Conservation (phyloP, 352 stramenopile species). For the Globisporangium mamillatum region DNA sequence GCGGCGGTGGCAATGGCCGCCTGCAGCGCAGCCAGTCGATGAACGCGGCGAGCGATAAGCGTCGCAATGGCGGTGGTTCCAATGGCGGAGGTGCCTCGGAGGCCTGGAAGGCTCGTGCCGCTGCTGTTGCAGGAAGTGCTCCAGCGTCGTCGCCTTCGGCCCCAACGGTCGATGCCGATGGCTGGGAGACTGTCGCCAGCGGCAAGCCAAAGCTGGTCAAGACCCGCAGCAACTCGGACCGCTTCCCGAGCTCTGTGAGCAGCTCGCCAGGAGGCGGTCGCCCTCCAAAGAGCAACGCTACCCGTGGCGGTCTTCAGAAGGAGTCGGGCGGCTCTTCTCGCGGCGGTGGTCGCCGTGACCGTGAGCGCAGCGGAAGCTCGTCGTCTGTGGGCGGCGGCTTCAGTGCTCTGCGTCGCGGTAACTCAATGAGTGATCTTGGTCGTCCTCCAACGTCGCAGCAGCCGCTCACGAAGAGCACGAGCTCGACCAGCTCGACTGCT, state of each 20-base stretch:
- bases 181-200: conserved; percentile 69
- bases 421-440: conserved; percentile 23
- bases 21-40: conserved; percentile 68
- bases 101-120: conserved; percentile 60
- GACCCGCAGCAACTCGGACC: conserved; percentile 59
- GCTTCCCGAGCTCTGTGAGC: conserved; percentile 24
- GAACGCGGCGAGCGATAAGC: conserved; percentile 43
- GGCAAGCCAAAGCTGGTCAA: conserved; percentile 61
- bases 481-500: conserved; percentile 4
- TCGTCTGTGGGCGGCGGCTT: conserved; percentile 27
- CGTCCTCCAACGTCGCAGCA: conserved; percentile 40
- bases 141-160: conserved; percentile 14
- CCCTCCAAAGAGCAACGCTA: conserved; percentile 31
- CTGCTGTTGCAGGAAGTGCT: not conserved
- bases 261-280: conserved; percentile 24
- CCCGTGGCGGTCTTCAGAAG: conserved; percentile 22
- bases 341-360: conserved; percentile 35
- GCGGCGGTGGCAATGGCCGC: conserved; percentile 28
- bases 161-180: conserved; percentile 46
- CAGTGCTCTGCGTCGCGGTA: conserved; percentile 11
- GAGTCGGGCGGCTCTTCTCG: conserved; percentile 21
- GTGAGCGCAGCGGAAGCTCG: conserved; percentile 51
- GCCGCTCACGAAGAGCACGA: conserved; percentile 15
- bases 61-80: conserved; percentile 21
- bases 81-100: conserved; percentile 41